Evolutionary conservation across 176 grass and related monocot species (phyloP).

Genomic region (maize (Zea mays)): DNA sequence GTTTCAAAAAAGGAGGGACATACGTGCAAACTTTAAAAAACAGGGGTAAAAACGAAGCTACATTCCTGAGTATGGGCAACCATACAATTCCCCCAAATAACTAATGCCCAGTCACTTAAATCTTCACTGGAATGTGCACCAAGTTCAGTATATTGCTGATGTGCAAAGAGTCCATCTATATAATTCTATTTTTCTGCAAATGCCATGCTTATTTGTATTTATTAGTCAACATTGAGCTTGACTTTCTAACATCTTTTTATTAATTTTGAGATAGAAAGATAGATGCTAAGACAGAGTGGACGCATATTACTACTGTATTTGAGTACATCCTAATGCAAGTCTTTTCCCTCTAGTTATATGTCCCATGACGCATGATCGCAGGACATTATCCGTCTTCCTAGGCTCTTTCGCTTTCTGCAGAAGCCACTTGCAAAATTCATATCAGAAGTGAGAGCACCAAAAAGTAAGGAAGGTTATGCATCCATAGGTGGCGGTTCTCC

Average conservation of each 20-base stretch:
- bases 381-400: slow-evolving; percentile 98
- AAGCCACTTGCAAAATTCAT: slow-evolving; percentile 96
- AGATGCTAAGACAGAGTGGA: not conserved
- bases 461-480: slow-evolving; percentile 99
- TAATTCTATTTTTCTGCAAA: not conserved
- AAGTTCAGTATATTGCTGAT: not conserved
- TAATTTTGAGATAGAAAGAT: slow-evolving; percentile 18
- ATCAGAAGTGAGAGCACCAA: slow-evolving; percentile 90
- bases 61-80: too few relatives aligned
- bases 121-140: slow-evolving; percentile 3
- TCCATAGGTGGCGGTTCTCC: slow-evolving; percentile 98
- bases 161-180: not conserved
- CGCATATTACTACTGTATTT: not conserved
- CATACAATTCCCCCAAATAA: not conserved
- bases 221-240: not conserved
- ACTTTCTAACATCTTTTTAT: slow-evolving; percentile 10
- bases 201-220: not conserved
- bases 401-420: slow-evolving; percentile 90
- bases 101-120: not conserved
- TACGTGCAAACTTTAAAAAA: too few relatives aligned
- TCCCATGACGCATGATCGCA: slow-evolving; percentile 49
- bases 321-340: slow-evolving; percentile 19
- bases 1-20: too few relatives aligned
- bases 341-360: slow-evolving; percentile 20
- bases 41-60: too few relatives aligned